Evolutionary conservation across 257 asterid genomes (phyloP), one percentile per base, ranked within the genome.

Genomic region (Plantago elongata): DNA sequence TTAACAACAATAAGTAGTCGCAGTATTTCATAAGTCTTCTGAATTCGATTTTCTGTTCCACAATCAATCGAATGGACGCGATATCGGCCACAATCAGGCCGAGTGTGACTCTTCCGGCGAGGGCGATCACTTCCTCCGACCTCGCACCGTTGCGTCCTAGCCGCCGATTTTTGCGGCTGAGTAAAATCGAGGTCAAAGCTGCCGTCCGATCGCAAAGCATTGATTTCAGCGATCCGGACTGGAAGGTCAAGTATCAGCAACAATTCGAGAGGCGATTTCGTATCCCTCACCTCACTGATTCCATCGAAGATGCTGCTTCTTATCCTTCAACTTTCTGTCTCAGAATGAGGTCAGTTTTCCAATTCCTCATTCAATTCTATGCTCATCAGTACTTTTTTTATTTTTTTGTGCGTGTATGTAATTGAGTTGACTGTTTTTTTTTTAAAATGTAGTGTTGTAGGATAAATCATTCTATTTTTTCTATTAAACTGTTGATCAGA

Each of bases 261-360:
- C 91, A 89, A 13, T 86, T 89, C 68, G 91, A 78, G 60, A 77
- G 79, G 63, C 85, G 95, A 46, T 89, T 89, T 74, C 75, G 69
- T 11, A 81, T 89, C 69, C 95, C 94, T 29, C 97, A 84, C 51
- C 14, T 89, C 55, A 78, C 85, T 1, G 88, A 86, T 75, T 73
- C 69, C n/a, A 64, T 81, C 13, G 65, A 71, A 37, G 86, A 84
- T 64, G 78, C 91, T 51, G 86, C 72, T 72, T 77, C 86, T 5
- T 83, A 81, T 52, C 97, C 95, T 43, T 89, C 97, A 15, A 83
- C 97, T 54, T 89, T 89, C 69, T 80, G 95, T 66, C 94, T 84
- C 51, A 75, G 69, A 66, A 89, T 86, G 97, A 84, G 97, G 97
- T 89, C 34, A 9, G n/a, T 55, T 55, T 13, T 12, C 7, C 11